Conservation (phyloP, 202 grass and related monocot genomes). For the Schoenoplectus tabernaemontani region DNA sequence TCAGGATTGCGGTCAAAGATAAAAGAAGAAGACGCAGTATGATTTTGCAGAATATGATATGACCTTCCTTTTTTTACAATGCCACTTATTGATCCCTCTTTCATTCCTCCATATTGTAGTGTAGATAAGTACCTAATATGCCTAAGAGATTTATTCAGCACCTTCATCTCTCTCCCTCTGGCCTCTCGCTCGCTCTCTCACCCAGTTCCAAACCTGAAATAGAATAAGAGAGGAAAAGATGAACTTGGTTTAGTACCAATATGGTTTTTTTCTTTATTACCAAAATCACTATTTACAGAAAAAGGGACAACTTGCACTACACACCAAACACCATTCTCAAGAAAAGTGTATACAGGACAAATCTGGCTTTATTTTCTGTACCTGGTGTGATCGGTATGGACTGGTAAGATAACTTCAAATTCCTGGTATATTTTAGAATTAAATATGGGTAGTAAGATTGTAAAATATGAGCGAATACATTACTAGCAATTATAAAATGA, state of each 20-base stretch:
- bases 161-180: neutral
- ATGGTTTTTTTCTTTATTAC: neutral
- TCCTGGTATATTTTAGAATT: neutral
- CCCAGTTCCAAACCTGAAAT: slow-evolving; percentile 24
- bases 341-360: neutral
- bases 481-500: neutral
- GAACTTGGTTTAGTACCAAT: neutral
- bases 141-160: neutral
- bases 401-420: neutral
- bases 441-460: neutral
- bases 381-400: neutral
- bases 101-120: neutral
- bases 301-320: neutral
- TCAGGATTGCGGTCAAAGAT: neutral
- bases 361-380: neutral
- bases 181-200: neutral
- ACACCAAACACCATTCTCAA: neutral
- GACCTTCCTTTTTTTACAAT: neutral
- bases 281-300: neutral
- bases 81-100: neutral
- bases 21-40: neutral
- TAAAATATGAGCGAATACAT: neutral
- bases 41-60: neutral
- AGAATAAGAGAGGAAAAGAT: neutral
- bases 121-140: neutral